Evolutionary conservation across 257 asterid genomes (phyloP).

Genomic region (Solanum peruvianum): DNA sequence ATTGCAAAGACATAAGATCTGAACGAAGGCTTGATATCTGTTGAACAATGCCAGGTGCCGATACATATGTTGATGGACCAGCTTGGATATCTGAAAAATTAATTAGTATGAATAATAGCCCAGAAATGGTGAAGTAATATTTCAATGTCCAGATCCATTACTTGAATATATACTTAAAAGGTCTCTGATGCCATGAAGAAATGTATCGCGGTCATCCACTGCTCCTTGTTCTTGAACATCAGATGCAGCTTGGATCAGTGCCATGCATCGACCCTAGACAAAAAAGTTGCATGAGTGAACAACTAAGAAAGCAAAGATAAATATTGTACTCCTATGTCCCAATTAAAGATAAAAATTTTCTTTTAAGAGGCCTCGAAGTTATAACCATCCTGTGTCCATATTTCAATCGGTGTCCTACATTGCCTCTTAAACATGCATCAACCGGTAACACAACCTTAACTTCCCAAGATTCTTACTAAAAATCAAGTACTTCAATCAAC

Average conservation of each 20-base stretch:
- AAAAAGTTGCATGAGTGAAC: slow-evolving; percentile 5
- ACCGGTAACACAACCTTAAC: background rate
- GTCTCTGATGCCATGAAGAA: slow-evolving; percentile 93
- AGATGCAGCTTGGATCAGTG: slow-evolving; percentile 81
- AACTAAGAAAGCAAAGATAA: background rate
- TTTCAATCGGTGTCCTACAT: background rate
- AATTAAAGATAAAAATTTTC: background rate
- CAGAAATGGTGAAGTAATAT: background rate
- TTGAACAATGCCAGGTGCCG: slow-evolving; percentile 93
- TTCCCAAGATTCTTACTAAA: background rate
- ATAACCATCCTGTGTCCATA: background rate
- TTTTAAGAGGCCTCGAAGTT: background rate
- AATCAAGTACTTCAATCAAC: background rate
- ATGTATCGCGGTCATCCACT: slow-evolving; percentile 91
- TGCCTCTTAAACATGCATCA: background rate
- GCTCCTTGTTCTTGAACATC: slow-evolving; percentile 97
- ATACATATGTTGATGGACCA: slow-evolving; percentile 82
- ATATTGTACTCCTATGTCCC: background rate
- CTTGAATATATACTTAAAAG: slow-evolving; percentile 94
- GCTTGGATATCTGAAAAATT: slow-evolving; percentile 67
- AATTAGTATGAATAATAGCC: background rate
- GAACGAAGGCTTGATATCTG: slow-evolving; percentile 85
- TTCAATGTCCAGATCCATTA: slow-evolving; percentile 19
- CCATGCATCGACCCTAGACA: slow-evolving; percentile 61
- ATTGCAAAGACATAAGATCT: slow-evolving; percentile 70